A percentile compares a stretch with the other conserved stretches of the same genome.
Evolutionary conservation across 83 land plant genomes (phyloP).

Genomic region (Thuja plicata): DNA sequence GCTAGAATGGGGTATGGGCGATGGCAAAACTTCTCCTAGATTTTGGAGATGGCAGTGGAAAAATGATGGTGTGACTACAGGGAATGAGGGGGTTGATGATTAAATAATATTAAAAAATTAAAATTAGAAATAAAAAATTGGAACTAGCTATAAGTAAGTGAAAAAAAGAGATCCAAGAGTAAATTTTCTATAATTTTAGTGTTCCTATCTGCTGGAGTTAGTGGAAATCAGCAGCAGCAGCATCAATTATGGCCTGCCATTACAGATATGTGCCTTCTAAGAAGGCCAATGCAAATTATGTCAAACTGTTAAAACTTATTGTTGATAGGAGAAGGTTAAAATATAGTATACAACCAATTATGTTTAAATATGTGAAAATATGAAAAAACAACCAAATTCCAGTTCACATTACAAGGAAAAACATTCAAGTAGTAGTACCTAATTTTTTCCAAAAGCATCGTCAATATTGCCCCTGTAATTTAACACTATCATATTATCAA

Average conservation of each 20-base stretch:
- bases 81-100: too few species aligned
- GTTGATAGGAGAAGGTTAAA: neutral
- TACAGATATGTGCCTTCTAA: neutral
- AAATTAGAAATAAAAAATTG: too few species aligned
- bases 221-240: slow-evolving; percentile 95
- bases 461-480: slow-evolving; percentile 81
- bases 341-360: neutral
- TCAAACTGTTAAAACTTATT: neutral
- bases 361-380: neutral
- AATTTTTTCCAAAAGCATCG: slow-evolving; percentile 81
- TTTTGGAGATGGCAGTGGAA: too few species aligned
- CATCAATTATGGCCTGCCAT: slow-evolving; percentile 84
- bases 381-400: neutral
- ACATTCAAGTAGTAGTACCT: slow-evolving; percentile 35
- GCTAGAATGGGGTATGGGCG: too few species aligned
- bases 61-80: too few species aligned
- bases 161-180: slow-evolving; percentile 30
- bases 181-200: slow-evolving; percentile 71
- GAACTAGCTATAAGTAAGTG: too few species aligned
- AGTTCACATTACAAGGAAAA: neutral
- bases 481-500: neutral
- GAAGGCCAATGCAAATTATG: neutral
- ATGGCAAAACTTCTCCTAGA: too few species aligned
- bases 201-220: slow-evolving; percentile 90
- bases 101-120: too few species aligned